Conservation (phyloP, 2,329 filamentous ascomycete species). For the Penicillium sclerotiorum region DNA sequence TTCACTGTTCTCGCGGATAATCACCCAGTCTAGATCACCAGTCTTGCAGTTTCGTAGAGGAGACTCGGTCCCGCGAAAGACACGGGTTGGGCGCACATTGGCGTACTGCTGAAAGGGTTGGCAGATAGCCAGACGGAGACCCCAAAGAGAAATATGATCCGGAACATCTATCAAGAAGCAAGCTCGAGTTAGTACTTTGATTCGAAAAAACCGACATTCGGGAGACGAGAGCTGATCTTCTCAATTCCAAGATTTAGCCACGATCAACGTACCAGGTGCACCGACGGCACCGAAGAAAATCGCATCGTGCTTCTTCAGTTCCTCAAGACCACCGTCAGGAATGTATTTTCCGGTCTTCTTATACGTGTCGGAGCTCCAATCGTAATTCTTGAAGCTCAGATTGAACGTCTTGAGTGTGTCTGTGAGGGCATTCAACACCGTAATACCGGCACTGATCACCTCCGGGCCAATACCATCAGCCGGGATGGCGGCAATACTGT, state of each 20-base stretch:
- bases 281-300: conserved; percentile 71
- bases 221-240: background rate
- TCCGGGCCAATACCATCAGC: conserved; percentile 72
- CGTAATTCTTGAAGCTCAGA: conserved; percentile 64
- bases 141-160: conserved; percentile 69
- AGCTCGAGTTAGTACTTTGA: background rate
- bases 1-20: conserved; percentile 68
- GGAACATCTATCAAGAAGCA: conserved; percentile 63
- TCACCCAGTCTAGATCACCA: conserved; percentile 68
- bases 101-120: conserved; percentile 70
- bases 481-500: conserved; percentile 65
- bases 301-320: conserved; percentile 62
- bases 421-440: conserved; percentile 55
- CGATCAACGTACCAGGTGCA: conserved; percentile 59
- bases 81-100: conserved; percentile 66
- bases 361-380: conserved; percentile 69
- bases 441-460: conserved; percentile 65
- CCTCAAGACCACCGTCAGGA: conserved; percentile 61
- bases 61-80: conserved; percentile 62
- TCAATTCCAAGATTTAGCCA: too few relatives aligned
- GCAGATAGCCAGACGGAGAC: conserved; percentile 67
- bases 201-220: background rate
- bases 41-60: conserved; percentile 58
- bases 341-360: conserved; percentile 68
- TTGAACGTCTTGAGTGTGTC: conserved; percentile 57